Evolutionary conservation across 208 protist genomes (phyloP).

Genomic region (Endotrypanum monterogeii): DNA sequence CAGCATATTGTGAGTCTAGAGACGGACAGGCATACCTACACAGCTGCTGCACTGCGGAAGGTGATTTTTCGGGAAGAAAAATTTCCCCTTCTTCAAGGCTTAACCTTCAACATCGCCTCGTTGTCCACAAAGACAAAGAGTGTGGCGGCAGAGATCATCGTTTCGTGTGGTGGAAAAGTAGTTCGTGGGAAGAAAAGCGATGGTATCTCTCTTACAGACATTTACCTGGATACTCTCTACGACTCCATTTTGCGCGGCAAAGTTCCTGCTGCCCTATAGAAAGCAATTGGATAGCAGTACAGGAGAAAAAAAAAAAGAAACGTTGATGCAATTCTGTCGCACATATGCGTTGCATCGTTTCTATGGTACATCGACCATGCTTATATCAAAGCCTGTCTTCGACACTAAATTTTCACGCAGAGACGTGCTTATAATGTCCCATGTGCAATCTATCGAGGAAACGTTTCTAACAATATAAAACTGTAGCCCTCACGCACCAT

Average conservation of each 20-base stretch:
- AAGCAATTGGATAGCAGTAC: background rate
- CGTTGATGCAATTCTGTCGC: background rate
- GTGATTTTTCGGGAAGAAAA: constrained; percentile 43
- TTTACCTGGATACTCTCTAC: constrained; percentile 59
- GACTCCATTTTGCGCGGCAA: constrained; percentile 65
- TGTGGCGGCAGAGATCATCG: constrained; percentile 70
- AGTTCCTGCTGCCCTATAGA: constrained; percentile 8
- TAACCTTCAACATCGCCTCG: constrained; percentile 40
- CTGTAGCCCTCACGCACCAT: background rate
- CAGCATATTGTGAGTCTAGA: constrained; percentile 47
- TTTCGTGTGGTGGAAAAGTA: constrained; percentile 60
- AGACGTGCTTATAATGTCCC: background rate
- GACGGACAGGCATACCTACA: constrained; percentile 57
- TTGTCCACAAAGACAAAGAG: constrained; percentile 43
- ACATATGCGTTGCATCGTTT: background rate
- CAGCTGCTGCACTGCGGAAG: constrained; percentile 35
- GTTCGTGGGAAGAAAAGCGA: constrained; percentile 23
- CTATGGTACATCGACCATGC: background rate
- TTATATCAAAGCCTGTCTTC: background rate
- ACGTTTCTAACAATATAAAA: background rate
- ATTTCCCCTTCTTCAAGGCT: constrained; percentile 45
- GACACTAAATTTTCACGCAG: background rate
- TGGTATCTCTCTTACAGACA: constrained; percentile 37
- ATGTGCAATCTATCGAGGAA: background rate
- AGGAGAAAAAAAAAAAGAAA: background rate